phyloP scores from a whole-genome alignment of 1,139 yeast species.

The Debaryomyces singareniensis region DNA sequence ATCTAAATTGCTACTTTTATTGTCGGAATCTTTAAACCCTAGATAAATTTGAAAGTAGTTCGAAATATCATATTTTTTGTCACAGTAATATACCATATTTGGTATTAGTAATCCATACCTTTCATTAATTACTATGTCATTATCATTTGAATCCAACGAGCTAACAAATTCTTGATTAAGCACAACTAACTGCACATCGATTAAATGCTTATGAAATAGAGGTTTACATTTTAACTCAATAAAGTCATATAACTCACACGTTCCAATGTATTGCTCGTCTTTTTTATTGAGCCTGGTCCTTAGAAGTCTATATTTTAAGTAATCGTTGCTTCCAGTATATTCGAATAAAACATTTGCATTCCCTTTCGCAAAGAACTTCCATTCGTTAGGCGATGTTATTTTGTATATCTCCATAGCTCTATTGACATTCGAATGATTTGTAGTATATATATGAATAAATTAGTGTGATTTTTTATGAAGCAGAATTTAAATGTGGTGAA shows the following conservation, averaged over 20 bases:
- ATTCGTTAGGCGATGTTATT: conserved; percentile 33
- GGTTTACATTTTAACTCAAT: conserved; percentile 37
- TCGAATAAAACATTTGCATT: conserved; percentile 40
- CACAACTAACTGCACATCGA: conserved; percentile 34
- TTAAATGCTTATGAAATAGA: conserved; percentile 31
- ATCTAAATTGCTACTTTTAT: not conserved
- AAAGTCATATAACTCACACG: conserved; percentile 38
- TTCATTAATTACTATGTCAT: conserved; percentile 29
- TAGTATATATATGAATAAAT: no score
- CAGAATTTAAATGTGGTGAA: no score
- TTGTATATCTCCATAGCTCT: conserved; percentile 36
- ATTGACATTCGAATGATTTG: no score
- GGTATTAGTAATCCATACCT: conserved; percentile 37
- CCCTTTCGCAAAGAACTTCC: conserved; percentile 42
- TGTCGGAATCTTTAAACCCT: conserved; percentile 3
- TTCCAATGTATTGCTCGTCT: conserved; percentile 34
- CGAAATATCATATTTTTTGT: conserved; percentile 20
- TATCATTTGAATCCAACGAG: conserved; percentile 21
- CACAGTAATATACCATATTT: conserved; percentile 32
- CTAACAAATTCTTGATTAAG: conserved; percentile 29
- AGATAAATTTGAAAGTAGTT: conserved; percentile 33
- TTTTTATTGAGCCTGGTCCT: conserved; percentile 32
- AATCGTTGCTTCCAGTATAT: conserved; percentile 33
- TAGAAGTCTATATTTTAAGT: conserved; percentile 28
- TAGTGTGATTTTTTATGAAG: no score